Base-by-base conservation (phyloP, 1,284 basidiomycete genomes). In the Ganoderma sinense region DNA sequence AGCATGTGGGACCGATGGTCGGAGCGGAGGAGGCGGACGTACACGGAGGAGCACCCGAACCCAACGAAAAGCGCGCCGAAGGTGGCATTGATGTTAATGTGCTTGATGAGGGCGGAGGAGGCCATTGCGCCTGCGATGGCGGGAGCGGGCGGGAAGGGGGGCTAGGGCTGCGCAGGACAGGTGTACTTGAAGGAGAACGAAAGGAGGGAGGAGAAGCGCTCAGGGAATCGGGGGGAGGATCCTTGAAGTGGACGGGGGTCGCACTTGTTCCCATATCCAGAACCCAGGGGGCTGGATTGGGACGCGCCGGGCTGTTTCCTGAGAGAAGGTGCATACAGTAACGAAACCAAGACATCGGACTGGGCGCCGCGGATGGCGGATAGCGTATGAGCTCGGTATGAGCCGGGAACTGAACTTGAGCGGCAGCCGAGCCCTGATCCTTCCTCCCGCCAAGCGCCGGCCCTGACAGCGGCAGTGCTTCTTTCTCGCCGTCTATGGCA, bases 21-120 rank as follows among this genome's bases (percentile, higher is more conserved):
- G 39, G n/a, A 40, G 29, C 55, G 39, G 31, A 36, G 45, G n/a
- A 70, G 31, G 20, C 10, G 33, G 55, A 68, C 70, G 29, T 79
- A 81, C 84, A 86, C 77, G 74, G 66, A 65, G 65, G 89, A 88
- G 13, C 84, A 75, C 29, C 82, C 83, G 77, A 90, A 89, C 64
- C 90, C 90, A 66, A 91, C 78, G 72, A 87, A 83, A 64, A 84
- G 79, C n/a, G 90, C 89, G 62, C 90, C 90, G 10, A 91, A 83
- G 1, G 89, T 91, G 72, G 85, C 82, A 77, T 87, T 73, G 69
- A 76, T 74, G 72, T 75, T 82, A 61, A 88, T 73, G 64, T 71
- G 60, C 36, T 43, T 39, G 26, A 65, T 26, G 64, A 73, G 18
- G 48, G 66, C 26, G 48, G 66, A 64, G 45, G 66, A 64, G 29